Conservation (phyloP, 2,329 filamentous ascomycete species). For the Diaporthe ampelina region DNA sequence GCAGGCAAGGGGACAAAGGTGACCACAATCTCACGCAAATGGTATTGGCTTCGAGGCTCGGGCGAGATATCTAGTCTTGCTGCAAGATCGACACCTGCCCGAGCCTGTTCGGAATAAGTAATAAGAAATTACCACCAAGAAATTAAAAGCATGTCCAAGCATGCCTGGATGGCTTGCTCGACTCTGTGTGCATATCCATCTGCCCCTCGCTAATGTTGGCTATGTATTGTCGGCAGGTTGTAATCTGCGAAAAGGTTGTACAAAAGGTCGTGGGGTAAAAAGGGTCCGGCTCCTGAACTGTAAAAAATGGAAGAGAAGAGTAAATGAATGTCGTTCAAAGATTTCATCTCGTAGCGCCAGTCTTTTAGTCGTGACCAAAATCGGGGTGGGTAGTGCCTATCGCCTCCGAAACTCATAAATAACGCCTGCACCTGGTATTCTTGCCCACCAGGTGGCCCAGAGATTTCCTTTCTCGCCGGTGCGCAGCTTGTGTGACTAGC, state of each 20-base stretch:
- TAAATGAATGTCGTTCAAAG: constrained; percentile 38
- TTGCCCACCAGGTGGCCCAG: background rate
- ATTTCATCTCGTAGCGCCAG: constrained; percentile 40
- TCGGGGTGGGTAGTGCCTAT: constrained; percentile 25
- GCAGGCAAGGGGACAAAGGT: background rate
- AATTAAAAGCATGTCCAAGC: constrained; percentile 41
- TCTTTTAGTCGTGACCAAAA: constrained; percentile 33
- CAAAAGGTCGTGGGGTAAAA: constrained; percentile 21
- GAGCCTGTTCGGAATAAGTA: constrained; percentile 35
- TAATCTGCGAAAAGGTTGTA: constrained; percentile 23
- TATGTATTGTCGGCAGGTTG: constrained; percentile 29
- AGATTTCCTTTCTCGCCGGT: background rate
- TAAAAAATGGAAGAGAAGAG: constrained; percentile 14
- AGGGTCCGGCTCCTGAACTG: constrained; percentile 35
- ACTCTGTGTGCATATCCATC: constrained; percentile 34
- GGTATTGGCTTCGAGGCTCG: constrained; percentile 36
- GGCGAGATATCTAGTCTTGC: constrained; percentile 1
- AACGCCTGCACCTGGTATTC: constrained; percentile 7
- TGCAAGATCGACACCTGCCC: background rate
- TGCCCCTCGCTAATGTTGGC: constrained; percentile 20
- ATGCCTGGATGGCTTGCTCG: constrained; percentile 25
- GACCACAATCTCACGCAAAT: constrained; percentile 32
- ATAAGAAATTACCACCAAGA: constrained; percentile 40
- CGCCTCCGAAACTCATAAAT: constrained; percentile 27
- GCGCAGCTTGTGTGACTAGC: background rate